Evolutionary conservation across 352 stramenopile genomes (phyloP), one percentile per base, ranked within the genome.

Genomic region (Poterioochromonas sp.): DNA sequence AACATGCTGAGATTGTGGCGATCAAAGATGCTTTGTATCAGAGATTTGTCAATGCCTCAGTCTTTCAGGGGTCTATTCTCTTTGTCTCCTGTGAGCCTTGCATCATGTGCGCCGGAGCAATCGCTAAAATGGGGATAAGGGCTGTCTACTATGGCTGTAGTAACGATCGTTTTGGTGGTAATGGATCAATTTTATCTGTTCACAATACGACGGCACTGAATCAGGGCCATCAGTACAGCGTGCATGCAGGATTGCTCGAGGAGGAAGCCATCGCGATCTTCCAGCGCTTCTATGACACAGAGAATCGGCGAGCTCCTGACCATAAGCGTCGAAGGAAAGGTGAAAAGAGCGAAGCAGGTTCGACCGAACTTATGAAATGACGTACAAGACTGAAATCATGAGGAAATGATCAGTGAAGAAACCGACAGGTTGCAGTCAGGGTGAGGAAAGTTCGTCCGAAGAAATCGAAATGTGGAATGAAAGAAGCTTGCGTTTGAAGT

Each of bases 151-250:
- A 94, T 85, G 91, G 91, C 26, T 95, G 90, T 80, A 86, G 90
- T 77, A 97, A 97, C 77, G 90, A 96, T 76, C 89, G 89, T 71
- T 97, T 97, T 82, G 92, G 92, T 69, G 92, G 92, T 41, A 95
- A 89, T 82, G 88, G 91, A 63, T 96, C 91, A 12, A 90, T 96
- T 8, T 62, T 96, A 40, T 89, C 79, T 73, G 81, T 96, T 32
- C 87, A 95, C 63, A 83, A 76, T 84, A 20, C 35, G 18, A 71
- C 20, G 43, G 40, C 91, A 65, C n/a, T n/a, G n/a, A n/a, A n/a
- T n/a, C n/a, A n/a, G n/a, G 15, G 76, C 54, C 0, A 26, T 15
- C 0, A 39, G 0, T 93, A 93, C 41, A 80, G 83, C 49, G 89
- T 86, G 41, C 80, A 84, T 1, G 84, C 86, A 5, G 89, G 90